phyloP scores from a whole-genome alignment of 495 filamentous ascomycete species.

The Sordaria brevicollis region DNA sequence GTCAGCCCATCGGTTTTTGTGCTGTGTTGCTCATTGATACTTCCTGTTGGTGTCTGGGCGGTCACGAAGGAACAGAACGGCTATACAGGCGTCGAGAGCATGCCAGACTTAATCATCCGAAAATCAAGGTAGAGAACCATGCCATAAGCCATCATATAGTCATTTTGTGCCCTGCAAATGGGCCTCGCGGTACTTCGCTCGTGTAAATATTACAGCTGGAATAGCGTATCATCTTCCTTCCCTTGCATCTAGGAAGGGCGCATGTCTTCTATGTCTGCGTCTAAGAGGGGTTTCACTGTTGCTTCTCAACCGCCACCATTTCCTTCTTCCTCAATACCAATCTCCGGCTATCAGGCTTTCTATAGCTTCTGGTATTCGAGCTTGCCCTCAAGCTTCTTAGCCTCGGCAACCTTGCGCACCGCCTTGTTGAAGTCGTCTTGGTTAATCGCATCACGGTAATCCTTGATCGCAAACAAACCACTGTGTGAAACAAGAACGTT shows the following conservation, averaged over 20 bases:
- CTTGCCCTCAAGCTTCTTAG: conserved; percentile 98
- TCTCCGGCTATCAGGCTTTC: conserved; percentile 1
- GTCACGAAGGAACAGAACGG: background rate
- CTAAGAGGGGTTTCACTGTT: background rate
- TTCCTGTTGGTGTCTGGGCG: background rate
- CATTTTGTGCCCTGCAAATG: background rate
- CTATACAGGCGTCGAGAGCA: background rate
- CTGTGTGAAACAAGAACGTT: conserved; percentile 32
- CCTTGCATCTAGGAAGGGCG: background rate
- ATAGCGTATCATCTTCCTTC: background rate
- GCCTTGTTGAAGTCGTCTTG: conserved; percentile 99
- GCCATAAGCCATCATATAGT: background rate
- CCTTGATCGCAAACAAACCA: conserved; percentile 94
- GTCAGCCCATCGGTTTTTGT: background rate
- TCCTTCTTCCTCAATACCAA: background rate
- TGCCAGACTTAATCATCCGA: no score
- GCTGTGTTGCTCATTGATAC: background rate
- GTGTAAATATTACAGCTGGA: background rate
- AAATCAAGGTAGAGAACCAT: background rate
- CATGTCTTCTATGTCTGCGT: background rate
- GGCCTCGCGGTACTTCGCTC: background rate
- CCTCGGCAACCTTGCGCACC: conserved; percentile 89
- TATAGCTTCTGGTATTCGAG: conserved; percentile 96
- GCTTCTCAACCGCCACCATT: background rate
- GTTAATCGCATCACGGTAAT: conserved; percentile 87